Evolutionary conservation across 2,329 filamentous ascomycete genomes (phyloP), one percentile per base, ranked within the genome.

Genomic region (Mariannaea elegans): DNA sequence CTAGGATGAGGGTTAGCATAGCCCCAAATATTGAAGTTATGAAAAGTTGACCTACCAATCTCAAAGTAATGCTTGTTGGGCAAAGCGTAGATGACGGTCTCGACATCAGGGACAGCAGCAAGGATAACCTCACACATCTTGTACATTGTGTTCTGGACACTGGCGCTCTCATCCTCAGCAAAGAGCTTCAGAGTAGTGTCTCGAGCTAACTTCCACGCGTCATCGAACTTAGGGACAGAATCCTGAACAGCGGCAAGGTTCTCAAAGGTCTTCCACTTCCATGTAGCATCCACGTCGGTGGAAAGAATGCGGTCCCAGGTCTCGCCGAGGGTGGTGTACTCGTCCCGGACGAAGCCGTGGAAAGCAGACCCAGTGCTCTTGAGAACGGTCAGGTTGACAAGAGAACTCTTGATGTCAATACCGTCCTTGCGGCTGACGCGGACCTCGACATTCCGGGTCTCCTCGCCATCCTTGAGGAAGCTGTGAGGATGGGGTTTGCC

Each of bases 1-100:
- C 94, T 94, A 72, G 4, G 47, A 52, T 55, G 9, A 7, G 10
- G 21, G 45, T 72, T 63, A 74, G 66, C 36, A 50, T 52, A 13
- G 12, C 13, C 29, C 44, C 49, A 27, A 46, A 55, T 56, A 24
- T 58, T 42, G n/a, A 24, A 10, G n/a, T 6, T 34, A 13, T 24
- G 13, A 5, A 14, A n/a, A 27, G 42, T 12, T 39, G 39, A 82
- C 89, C 80, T 81, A 93, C 88, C 91, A 77, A 98, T 90, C 79
- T 98, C 94, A 74, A 98, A 98, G 81, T 97, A 98, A 80, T 99
- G 95, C 82, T 97, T 98, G 83, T 99, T 99, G 10, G 95, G 95
- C 72, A 99, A 83, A 8, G 90, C 84, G 75, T 97, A 98, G 70
- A 90, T 86, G 39, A 95, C 92, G 19, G 84, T 82, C 42, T 90